Evolutionary conservation across 192 early-diverging fungal genomes (phyloP).

Genomic region (Coemansia guatemalensis): DNA sequence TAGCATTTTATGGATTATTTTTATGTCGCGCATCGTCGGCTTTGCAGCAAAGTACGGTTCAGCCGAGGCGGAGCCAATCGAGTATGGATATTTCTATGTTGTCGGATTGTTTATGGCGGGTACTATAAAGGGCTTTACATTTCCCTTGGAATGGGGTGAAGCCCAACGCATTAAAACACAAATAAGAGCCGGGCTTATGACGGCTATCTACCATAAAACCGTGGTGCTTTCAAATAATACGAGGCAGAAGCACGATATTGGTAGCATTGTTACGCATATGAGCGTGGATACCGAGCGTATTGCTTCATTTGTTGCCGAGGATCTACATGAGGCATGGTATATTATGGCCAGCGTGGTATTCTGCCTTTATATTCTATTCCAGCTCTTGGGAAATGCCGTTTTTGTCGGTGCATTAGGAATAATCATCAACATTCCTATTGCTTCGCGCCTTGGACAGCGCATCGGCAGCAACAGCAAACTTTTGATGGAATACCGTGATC

Average conservation of each 20-base stretch:
- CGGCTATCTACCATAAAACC: slow-evolving; percentile 15
- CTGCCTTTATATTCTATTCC: slow-evolving; percentile 18
- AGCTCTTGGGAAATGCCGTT: slow-evolving; percentile 15
- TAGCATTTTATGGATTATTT: slow-evolving; percentile 72
- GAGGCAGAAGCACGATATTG: slow-evolving; percentile 73
- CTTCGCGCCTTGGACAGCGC: too few species aligned
- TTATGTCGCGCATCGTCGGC: slow-evolving; percentile 27
- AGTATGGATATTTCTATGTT: slow-evolving; percentile 24
- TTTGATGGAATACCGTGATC: too few species aligned
- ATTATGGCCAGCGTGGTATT: slow-evolving; percentile 11
- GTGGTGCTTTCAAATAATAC: slow-evolving; percentile 32
- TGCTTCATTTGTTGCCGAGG: background rate
- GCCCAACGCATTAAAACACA: background rate
- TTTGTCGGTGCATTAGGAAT: too few species aligned
- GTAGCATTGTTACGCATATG: slow-evolving; percentile 70
- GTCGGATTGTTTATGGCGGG: slow-evolving; percentile 14
- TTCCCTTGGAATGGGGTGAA: background rate
- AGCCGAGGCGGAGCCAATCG: slow-evolving; percentile 2
- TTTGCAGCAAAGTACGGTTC: slow-evolving; percentile 20
- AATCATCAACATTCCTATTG: too few species aligned
- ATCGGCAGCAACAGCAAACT: too few species aligned
- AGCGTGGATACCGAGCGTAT: slow-evolving; percentile 54
- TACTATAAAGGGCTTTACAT: too few species aligned
- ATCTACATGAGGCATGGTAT: slow-evolving; percentile 37
- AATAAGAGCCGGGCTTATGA: background rate